Base-by-base conservation (phyloP, 805 yeast genomes). In the Myxozyma geophila region DNA sequence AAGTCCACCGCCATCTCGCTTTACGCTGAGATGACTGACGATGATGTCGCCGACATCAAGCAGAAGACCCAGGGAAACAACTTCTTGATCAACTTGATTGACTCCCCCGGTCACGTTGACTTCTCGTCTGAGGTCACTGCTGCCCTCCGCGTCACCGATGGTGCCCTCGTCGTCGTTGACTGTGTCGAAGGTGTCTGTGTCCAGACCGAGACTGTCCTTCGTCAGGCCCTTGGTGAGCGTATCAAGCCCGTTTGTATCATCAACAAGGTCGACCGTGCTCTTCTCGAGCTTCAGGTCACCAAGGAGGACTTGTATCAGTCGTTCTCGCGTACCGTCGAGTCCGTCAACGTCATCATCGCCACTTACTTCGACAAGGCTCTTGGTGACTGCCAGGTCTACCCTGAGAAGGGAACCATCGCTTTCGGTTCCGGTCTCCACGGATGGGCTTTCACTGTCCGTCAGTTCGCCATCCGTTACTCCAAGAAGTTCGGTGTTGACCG, bases 21-120 rank as follows among this genome's bases (percentile, higher is more conserved):
- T 80, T 93, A 82, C 86, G 86, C 98, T 75, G 88, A 89, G 80
- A 86, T 92, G 88, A 75, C 77, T 62, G 96, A 89, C 62, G 96
- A 89, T 60, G 96, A 91, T 77, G 87, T 84, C 71, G 89, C 88
- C 81, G 88, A 85, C 75, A 93, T 95, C 85, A 84, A 87, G 81
- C 98, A 95, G 85, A 79, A 89, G 83, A 87, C 95, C 71, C 88
- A 80, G 21, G 98, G 98, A 82, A 89, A 85, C 88, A 87, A 88
- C 80, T 93, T 93, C 88, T 89, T 93, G 84, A 87, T 93, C 75
- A 93, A 93, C 91, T 87, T 93, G 87, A 93, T 93, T 77, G 99
- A 93, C 83, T 95, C 99, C 75, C 99, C 99, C 83, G 99, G 99
- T 90, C 99, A 93, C 98, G 98, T 93, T 87, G 99, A 93, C 85